These are phyloP conservation scores for Solanum ossicruentum DNA, from an alignment of 257 asterid species.

Conservation along the genomic window DNA sequence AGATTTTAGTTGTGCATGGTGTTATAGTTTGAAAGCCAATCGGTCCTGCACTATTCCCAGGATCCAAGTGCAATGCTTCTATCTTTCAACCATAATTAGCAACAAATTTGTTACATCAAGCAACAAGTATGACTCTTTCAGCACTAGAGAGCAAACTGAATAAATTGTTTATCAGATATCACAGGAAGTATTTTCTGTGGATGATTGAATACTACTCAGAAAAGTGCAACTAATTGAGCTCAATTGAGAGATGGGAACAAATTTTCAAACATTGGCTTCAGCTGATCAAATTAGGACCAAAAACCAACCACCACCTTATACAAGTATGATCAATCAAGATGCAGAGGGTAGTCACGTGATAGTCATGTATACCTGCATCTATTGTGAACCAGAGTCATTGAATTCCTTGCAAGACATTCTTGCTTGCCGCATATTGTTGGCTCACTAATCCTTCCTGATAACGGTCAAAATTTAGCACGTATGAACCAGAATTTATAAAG, in stretches of 20 bases:
- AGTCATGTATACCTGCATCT: conserved; percentile 67
- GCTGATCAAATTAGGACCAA: neutral
- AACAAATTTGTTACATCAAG: neutral
- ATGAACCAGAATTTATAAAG: neutral
- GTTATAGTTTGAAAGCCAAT: neutral
- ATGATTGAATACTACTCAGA: neutral
- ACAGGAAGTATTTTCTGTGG: neutral
- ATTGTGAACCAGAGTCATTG: conserved; percentile 94
- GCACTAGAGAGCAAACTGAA: neutral
- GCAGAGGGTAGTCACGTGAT: neutral
- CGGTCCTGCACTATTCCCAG: neutral
- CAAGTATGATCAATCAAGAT: neutral
- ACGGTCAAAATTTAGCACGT: neutral
- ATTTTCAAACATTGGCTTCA: neutral
- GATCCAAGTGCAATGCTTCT: neutral
- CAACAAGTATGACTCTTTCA: neutral
- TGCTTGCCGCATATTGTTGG: conserved; percentile 67
- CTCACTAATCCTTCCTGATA: conserved; percentile 75
- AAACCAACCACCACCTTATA: neutral
- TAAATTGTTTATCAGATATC: neutral
- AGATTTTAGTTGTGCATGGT: neutral
- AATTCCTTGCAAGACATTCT: conserved; percentile 78
- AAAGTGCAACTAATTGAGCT: neutral
- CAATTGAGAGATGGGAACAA: neutral
- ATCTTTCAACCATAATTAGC: neutral